Evolutionary conservation across 169 alveolate species (phyloP).

Genomic region (Plasmodium malariae): DNA sequence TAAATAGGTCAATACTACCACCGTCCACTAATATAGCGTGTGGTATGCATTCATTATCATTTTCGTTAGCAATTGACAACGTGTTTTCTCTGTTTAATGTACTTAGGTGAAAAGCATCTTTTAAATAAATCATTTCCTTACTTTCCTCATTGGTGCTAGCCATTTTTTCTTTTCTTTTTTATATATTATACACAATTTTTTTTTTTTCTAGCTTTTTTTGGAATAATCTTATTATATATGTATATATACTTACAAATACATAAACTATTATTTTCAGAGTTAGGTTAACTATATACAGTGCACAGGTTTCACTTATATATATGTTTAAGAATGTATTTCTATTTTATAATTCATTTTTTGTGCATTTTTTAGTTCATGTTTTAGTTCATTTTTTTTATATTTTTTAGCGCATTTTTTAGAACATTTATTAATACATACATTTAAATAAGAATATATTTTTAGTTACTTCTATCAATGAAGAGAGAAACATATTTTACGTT

Average conservation of each 20-base stretch:
- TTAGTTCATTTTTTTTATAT: too few species aligned
- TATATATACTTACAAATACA: neutral
- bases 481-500: too few species aligned
- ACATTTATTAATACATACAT: too few species aligned
- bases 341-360: too few species aligned
- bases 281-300: too few species aligned
- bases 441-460: too few species aligned
- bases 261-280: too few species aligned
- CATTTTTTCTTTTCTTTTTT: constrained; percentile 15
- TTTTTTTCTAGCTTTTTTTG: neutral
- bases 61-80: constrained; percentile 35
- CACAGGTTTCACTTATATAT: too few species aligned
- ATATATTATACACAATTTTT: constrained; percentile 1
- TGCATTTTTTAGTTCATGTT: too few species aligned
- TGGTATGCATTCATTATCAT: constrained; percentile 35
- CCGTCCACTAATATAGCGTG: constrained; percentile 52
- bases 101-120: constrained; percentile 24
- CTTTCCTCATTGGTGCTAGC: neutral
- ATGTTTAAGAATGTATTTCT: too few species aligned
- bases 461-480: too few species aligned
- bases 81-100: constrained; percentile 56
- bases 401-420: too few species aligned
- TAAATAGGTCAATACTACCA: constrained; percentile 41
- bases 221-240: neutral
- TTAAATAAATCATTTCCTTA: constrained; percentile 21